Evolutionary conservation across 768 basidiomycete genomes (phyloP).

Genomic region (Piloderma croceum): DNA sequence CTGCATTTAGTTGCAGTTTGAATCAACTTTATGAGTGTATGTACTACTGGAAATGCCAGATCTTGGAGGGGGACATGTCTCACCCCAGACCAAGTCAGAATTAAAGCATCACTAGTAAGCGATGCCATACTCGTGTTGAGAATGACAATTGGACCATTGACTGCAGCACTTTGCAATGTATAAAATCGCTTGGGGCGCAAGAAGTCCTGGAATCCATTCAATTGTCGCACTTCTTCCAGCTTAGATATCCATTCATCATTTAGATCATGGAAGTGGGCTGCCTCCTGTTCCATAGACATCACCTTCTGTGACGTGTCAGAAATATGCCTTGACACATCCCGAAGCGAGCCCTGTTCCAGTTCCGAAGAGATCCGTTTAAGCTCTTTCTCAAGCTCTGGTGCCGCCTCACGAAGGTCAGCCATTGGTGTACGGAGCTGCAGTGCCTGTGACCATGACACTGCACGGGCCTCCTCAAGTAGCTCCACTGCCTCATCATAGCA

Average conservation of each 20-base stretch:
- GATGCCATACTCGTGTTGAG: conserved; percentile 23
- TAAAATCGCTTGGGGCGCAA: no score
- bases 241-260: conserved; percentile 21
- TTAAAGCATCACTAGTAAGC: conserved; percentile 17
- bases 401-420: conserved; percentile 11
- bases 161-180: no score
- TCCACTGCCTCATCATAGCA: no score
- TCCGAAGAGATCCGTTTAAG: background rate
- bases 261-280: conserved; percentile 16
- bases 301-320: background rate
- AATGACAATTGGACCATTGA: conserved; percentile 30
- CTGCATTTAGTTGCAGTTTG: no score
- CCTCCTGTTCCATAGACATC: no score
- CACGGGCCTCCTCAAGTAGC: no score
- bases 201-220: no score
- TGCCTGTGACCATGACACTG: no score
- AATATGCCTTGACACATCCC: background rate
- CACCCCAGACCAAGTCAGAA: conserved; percentile 8
- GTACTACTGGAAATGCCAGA: no score
- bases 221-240: conserved; percentile 19
- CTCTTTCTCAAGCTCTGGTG: conserved; percentile 14
- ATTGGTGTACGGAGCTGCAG: conserved; percentile 20
- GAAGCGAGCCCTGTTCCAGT: no score
- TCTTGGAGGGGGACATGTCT: conserved; percentile 10
- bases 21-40: no score